Base-by-base conservation (phyloP, 441 rosid species). In the Pelargonium hybrid region DNA sequence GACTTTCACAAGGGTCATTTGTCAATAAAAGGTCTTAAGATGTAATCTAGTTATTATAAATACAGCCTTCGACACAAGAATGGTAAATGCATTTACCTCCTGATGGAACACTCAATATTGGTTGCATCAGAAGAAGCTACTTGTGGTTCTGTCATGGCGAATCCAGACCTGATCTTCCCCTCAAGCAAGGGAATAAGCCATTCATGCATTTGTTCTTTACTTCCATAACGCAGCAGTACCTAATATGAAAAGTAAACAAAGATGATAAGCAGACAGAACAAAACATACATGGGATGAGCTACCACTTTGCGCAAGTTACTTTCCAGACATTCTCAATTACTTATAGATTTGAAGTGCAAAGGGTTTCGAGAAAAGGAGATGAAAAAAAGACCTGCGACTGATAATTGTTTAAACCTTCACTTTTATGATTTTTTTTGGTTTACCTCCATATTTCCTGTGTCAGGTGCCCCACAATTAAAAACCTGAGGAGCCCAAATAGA, bases 371-470 rank as follows among this genome's bases (percentile, higher is more conserved):
- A 31, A 31, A 31, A 31, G 37, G 37, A 31, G 37, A 31, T 31
- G 37, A 31, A 31, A 31, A 2, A 4, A 7, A 31, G 37, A 31
- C 37, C 7, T 31, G 37, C 5, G 37, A 31, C 5, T 31, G 5
- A 31, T 31, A 31, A 31, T 5, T 31, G 4, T 31, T 31, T 31
- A 4, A 31, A 31, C 37, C 37, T 31, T 31, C 37, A 75, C 41
- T 65, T 29, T 43, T 65, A 59, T 74, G 66, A 29, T 61, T 65
- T 48, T 67, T 45, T 41, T 15, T 2, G 66, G 56, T 3, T 75
- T 87, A 92, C 99, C 98, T 94, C 99, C 99, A 92, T 94, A 84
- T 94, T 94, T 79, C 98, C 98, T 37, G 99, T 94, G 82, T 94
- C 99, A 15, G 99, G 99, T 63, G 99, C 97, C 76, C 96, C 86